These are phyloP conservation scores for Pichia sp. DNA, from an alignment of 1,139 yeast species.

Conservation along the genomic window DNA sequence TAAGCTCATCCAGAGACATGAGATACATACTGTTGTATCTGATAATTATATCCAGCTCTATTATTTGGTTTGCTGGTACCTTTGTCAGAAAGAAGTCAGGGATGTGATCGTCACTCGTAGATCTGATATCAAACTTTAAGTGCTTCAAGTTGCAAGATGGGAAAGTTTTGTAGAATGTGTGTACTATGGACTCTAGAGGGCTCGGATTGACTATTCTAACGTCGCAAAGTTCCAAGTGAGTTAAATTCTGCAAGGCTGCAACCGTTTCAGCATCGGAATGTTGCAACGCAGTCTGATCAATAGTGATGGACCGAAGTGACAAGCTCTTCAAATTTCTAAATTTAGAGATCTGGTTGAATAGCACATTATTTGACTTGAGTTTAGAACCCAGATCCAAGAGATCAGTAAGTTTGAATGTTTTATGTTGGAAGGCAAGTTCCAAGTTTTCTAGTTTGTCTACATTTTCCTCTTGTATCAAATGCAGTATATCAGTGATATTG, in stretches of 20 bases:
- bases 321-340: slow-evolving; percentile 10
- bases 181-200: slow-evolving; percentile 6
- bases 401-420: slow-evolving; percentile 7
- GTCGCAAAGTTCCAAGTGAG: slow-evolving; percentile 13
- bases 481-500: slow-evolving; percentile 7
- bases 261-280: not conserved
- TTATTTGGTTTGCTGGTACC: slow-evolving; percentile 19
- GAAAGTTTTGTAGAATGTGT: slow-evolving; percentile 19
- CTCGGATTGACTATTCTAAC: slow-evolving; percentile 10
- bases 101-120: slow-evolving; percentile 36
- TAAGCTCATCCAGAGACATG: slow-evolving; percentile 25
- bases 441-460: slow-evolving; percentile 4
- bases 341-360: slow-evolving; percentile 3
- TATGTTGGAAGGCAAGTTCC: slow-evolving; percentile 5
- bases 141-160: slow-evolving; percentile 31
- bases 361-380: slow-evolving; percentile 1
- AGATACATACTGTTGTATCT: slow-evolving; percentile 35
- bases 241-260: not conserved
- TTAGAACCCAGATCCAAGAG: slow-evolving; percentile 3
- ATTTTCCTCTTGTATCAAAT: slow-evolving; percentile 2
- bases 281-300: slow-evolving; percentile 4
- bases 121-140: slow-evolving; percentile 39
- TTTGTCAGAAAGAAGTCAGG: slow-evolving; percentile 32
- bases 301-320: slow-evolving; percentile 5
- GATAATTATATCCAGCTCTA: slow-evolving; percentile 37